Evolutionary conservation across 2,329 filamentous ascomycete genomes (phyloP).

Genomic region (Aspergillus glaucus): DNA sequence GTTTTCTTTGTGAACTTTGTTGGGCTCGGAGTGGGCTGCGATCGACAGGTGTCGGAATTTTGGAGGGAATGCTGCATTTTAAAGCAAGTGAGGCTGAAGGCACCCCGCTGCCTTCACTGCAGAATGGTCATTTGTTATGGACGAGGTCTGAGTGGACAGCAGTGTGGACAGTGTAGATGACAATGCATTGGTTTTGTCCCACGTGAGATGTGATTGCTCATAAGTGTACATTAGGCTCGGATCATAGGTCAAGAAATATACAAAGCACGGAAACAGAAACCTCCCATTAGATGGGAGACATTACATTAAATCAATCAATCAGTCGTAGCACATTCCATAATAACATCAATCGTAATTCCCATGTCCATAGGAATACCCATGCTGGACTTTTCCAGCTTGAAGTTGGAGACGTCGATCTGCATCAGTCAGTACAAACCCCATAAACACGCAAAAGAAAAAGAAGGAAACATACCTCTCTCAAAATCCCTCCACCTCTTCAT

Average conservation of each 20-base stretch:
- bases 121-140: background rate
- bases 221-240: background rate
- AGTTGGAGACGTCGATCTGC: slow-evolving; percentile 34
- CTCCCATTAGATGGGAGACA: background rate
- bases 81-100: too few species aligned
- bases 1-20: too few species aligned
- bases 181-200: background rate
- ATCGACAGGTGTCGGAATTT: too few species aligned
- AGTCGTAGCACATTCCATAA: background rate
- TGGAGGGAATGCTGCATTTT: too few species aligned
- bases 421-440: slow-evolving; percentile 5
- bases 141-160: background rate
- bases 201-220: too few species aligned
- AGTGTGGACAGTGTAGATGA: background rate
- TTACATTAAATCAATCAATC: background rate
- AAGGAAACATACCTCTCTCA: slow-evolving; percentile 57
- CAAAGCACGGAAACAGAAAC: background rate
- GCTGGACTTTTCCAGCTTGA: slow-evolving; percentile 17
- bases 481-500: slow-evolving; percentile 99
- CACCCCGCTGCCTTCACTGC: background rate
- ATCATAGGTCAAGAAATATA: background rate
- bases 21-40: too few species aligned
- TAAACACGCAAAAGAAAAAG: background rate
- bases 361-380: slow-evolving; percentile 32
- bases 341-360: slow-evolving; percentile 19